phyloP scores from a whole-genome alignment of 257 asterid species.

The Solanum chmielewskii region DNA sequence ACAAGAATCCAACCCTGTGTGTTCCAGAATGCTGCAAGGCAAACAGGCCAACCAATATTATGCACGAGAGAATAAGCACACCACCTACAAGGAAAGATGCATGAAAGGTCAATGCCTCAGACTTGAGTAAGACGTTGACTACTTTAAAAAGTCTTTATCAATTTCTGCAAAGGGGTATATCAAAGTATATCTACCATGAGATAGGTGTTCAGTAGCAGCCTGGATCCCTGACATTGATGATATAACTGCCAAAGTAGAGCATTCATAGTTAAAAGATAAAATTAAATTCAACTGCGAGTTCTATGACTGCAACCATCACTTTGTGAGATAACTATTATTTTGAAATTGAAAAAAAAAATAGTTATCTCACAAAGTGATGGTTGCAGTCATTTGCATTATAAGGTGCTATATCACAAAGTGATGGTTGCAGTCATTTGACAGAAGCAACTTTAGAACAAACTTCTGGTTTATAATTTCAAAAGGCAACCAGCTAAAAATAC shows the following conservation, averaged over 20 bases:
- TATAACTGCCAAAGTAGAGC: constrained; percentile 24
- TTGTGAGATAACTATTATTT: neutral
- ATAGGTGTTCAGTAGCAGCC: constrained; percentile 13
- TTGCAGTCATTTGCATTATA: neutral
- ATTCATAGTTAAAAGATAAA: neutral
- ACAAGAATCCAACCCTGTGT: constrained; percentile 76
- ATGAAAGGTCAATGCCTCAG: neutral
- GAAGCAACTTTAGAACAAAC: neutral
- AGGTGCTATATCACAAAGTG: neutral
- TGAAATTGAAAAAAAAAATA: no score
- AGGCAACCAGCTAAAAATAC: neutral
- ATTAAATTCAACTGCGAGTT: neutral
- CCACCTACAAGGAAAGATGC: constrained; percentile 33
- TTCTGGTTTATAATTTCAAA: neutral
- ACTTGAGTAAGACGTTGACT: neutral
- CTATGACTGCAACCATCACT: neutral
- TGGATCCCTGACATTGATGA: constrained; percentile 37
- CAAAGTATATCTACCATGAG: constrained; percentile 12
- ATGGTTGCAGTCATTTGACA: neutral
- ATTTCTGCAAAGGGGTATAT: neutral
- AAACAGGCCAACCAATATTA: constrained; percentile 79
- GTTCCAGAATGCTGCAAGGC: constrained; percentile 96
- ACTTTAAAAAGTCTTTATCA: neutral
- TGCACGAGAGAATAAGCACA: constrained; percentile 50
- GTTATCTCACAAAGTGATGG: no score